Base-by-base conservation (phyloP, 1,284 basidiomycete species). In the Stygiomarasmius scandens region DNA sequence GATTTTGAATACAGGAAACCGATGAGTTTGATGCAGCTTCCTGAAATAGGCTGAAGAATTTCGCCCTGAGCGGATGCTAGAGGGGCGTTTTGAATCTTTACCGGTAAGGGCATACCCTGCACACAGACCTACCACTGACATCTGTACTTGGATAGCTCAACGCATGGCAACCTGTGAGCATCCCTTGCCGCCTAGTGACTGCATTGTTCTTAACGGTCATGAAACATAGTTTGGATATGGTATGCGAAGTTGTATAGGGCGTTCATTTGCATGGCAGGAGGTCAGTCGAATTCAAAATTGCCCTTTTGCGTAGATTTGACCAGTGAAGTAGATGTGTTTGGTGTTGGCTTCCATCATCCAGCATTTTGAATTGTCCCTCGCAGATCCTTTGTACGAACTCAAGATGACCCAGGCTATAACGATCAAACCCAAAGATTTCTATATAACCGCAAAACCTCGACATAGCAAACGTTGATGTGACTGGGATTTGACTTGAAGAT, bases 41-140 rank as follows among this genome's bases (percentile, higher is more conserved):
- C 38, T 3, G 29, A 32, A 32, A 32, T 34, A 75, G 73, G 71
- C 72, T 12, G 68, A 74, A 16, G 66, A 70, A 56, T 79, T 77
- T 67, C 69, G 67, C 23, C 79, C 79, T 49, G 48, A 49, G 61
- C 73, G 82, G 3, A 78, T 80, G 75, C 64, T 82, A 23, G 76
- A 80, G 52, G 78, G 76, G 3, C 74, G 75, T 44, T 80, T 78
- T 59, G 74, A 79, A 65, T 67, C 69, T 43, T 62, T 80, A 8
- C 78, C 79, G 23, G 76, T 77, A 64, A 41, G 38, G 16, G 14
- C 8, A 12, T 12, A 19, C 38, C 6, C 16, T 41, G 16, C 6
- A 16, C 6, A 5, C 6, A 16, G 11, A 41, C 16, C n/a, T n/a
- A 19, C 6, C 11, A 19, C 38, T 41, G n/a, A 41, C 38, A 41